Conservation (phyloP, 352 stramenopile species). For the Globisporangium carolinianum region DNA sequence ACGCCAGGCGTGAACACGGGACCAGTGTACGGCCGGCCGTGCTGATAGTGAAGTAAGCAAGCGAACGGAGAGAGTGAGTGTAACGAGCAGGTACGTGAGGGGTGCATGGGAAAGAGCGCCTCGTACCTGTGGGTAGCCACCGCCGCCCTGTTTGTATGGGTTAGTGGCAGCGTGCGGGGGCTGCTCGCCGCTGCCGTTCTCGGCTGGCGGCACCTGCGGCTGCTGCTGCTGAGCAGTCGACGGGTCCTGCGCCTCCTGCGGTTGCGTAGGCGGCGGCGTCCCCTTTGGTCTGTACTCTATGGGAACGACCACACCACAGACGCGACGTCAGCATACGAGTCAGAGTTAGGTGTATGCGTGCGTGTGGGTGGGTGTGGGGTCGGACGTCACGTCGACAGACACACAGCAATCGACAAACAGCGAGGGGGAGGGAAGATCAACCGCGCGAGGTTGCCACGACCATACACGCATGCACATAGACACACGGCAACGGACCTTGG, state of each 20-base stretch:
- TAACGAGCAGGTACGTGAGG: background rate
- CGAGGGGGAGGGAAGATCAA: no score
- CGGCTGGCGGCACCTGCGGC: constrained; percentile 4
- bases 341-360: background rate
- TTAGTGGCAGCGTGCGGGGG: background rate
- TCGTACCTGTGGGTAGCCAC: constrained; percentile 9
- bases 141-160: constrained; percentile 13
- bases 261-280: constrained; percentile 1
- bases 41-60: constrained; percentile 12
- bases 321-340: background rate
- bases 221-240: constrained; percentile 2
- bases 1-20: constrained; percentile 30
- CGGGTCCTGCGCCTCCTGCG: constrained; percentile 12
- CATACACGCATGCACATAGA: no score
- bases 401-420: no score
- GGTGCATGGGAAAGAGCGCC: background rate
- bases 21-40: constrained; percentile 31
- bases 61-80: background rate
- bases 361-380: no score
- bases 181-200: constrained; percentile 2
- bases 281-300: constrained; percentile 18
- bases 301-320: background rate
- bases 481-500: constrained; percentile 19
- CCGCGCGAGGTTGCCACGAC: no score
- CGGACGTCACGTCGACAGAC: no score